Percentiles rank a stretch among this genome's conserved stretches.
phyloP scores from a whole-genome alignment of 495 filamentous ascomycete species.

The Aspergillus ellipticus region DNA sequence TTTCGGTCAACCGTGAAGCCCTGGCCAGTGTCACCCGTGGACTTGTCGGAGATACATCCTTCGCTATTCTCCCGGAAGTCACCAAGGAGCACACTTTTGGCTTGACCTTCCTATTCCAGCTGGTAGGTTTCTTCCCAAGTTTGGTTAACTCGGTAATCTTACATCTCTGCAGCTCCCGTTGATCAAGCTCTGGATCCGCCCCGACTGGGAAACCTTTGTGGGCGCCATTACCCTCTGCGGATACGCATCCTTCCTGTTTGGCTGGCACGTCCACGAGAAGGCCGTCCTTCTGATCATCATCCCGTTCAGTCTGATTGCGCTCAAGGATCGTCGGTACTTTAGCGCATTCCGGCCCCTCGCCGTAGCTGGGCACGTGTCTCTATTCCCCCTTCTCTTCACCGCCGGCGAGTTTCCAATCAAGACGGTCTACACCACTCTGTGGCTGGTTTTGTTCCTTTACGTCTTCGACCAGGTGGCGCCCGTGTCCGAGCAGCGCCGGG shows the following conservation, averaged over 20 bases:
- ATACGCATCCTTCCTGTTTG: conserved; percentile 94
- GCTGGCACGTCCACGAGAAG: conserved; percentile 99
- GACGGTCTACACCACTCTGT: conserved; percentile 86
- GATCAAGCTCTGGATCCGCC: conserved; percentile 73
- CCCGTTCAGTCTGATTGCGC: conserved; percentile 89
- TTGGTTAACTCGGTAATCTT: neutral
- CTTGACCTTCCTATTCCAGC: conserved; percentile 79
- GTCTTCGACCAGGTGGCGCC: conserved; percentile 86
- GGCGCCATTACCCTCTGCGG: conserved; percentile 91
- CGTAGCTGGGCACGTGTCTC: conserved; percentile 89
- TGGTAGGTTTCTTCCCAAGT: conserved; percentile 40
- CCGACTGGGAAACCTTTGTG: conserved; percentile 83
- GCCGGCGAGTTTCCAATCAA: conserved; percentile 89
- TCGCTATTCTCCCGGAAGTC: conserved; percentile 87
- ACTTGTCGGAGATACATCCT: conserved; percentile 90
- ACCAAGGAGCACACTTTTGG: conserved; percentile 74
- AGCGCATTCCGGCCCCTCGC: conserved; percentile 88
- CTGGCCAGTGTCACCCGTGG: conserved; percentile 87
- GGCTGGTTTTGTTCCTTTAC: conserved; percentile 81
- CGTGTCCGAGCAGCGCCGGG: conserved; percentile 64
- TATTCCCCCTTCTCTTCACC: conserved; percentile 93
- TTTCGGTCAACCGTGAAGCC: conserved; percentile 68
- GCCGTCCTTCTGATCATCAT: conserved; percentile 92
- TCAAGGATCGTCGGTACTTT: conserved; percentile 87
- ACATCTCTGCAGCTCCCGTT: conserved; percentile 56